Base-by-base conservation (phyloP, 1,139 yeast species). In the Diutina ranongensis region DNA sequence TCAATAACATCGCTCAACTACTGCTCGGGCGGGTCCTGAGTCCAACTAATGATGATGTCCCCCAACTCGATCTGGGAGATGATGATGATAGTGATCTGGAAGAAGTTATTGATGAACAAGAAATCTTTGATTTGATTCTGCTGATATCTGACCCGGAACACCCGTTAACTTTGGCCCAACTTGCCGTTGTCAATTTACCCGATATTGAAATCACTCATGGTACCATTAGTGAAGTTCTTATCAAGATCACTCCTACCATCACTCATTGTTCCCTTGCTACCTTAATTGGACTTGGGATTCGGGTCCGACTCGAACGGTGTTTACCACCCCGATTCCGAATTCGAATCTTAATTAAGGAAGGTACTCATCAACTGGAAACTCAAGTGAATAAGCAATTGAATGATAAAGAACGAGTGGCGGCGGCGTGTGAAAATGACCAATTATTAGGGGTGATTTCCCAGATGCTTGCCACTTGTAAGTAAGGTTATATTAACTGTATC, bases 261-360 rank as follows among this genome's bases (percentile, higher is more conserved):
- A 92, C 98, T 1, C 99, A 94, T 60, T 94, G 99, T 58, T 86
- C 96, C 1, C 69, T 94, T 51, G 98, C 98, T 1, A 94, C 98
- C 0, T 75, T 94, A 48, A 92, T 94, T 50, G 99, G 99, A 0
- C 71, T 94, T 35, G 98, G 98, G 0, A 86, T 94, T 47, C 70
- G 97, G 46, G 98, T 94, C 1, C 71, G 99, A 32, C 68, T 94
- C 47, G 97, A 92, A 53, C 68, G 99, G 55, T 78, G 95, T 50
- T 71, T 92, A 41, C 95, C 97, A 1, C 79, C 89, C 5, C 69
- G 96, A 46, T 92, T 77, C 66, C 71, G 98, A 52, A 79, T 88
- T 48, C 75, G 79, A 16, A 84, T 94, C 38, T 67, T 84, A 46
- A 77, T 94, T 45, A 86, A 89, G 56, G 86, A 86, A 55, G 97